Evolutionary conservation across 1,139 yeast species (phyloP).

Genomic region (Scheffersomyces segobiensis): DNA sequence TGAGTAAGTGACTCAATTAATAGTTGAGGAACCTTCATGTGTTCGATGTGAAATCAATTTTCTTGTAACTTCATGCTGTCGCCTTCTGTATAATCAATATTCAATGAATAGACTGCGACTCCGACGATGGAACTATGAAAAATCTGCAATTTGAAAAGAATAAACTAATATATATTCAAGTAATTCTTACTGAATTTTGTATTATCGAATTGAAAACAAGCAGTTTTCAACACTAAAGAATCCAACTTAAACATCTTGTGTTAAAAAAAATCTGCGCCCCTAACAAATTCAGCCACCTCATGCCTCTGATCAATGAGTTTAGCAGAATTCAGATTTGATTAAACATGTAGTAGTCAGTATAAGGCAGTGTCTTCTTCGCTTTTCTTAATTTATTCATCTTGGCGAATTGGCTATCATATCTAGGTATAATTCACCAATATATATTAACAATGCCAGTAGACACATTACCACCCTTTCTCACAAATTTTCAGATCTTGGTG

Average conservation of each 20-base stretch:
- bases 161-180: too few relatives aligned
- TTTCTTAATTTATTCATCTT: neutral
- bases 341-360: neutral
- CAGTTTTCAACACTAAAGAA: neutral
- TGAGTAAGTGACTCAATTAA: too few relatives aligned
- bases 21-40: too few relatives aligned
- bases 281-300: neutral
- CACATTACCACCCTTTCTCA: conserved; percentile 49
- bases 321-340: too few relatives aligned
- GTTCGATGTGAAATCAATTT: too few relatives aligned
- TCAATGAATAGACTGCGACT: too few relatives aligned
- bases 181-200: neutral
- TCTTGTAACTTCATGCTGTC: too few relatives aligned
- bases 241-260: neutral
- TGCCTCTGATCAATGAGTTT: neutral
- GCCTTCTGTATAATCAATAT: too few relatives aligned
- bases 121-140: too few relatives aligned
- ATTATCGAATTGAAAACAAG: neutral
- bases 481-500: conserved; percentile 39
- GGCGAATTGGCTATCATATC: neutral
- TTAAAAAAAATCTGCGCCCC: neutral
- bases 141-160: too few relatives aligned
- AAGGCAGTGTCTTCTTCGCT: neutral
- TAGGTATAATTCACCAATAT: too few relatives aligned
- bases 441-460: conserved; percentile 26